A percentile compares a stretch with the other conserved stretches of the same genome.
These are phyloP conservation scores for Scenedesmus sp. DNA, from an alignment of 163 green algal genomes.

Conservation along the genomic window DNA sequence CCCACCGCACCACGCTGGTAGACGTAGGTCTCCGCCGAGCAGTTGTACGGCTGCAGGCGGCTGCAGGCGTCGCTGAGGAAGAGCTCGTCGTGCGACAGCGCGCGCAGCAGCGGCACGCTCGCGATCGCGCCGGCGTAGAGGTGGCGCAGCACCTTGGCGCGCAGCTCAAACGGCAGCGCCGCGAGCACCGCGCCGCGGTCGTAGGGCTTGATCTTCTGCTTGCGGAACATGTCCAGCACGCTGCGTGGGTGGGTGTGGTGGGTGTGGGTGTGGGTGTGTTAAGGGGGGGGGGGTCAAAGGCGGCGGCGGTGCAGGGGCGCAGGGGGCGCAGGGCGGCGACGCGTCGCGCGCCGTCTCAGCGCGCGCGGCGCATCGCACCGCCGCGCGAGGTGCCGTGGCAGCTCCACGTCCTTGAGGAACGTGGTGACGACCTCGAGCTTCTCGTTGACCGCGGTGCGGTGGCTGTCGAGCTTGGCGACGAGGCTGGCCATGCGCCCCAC, in stretches of 20 bases:
- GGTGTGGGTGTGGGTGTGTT: neutral
- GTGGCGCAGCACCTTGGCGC: constrained; percentile 58
- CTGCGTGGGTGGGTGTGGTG: constrained; percentile 22
- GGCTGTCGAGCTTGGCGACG: constrained; percentile 38
- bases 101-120: constrained; percentile 55
- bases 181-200: constrained; percentile 55
- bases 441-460: constrained; percentile 34
- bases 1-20: constrained; percentile 55
- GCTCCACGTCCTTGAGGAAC: constrained; percentile 62
- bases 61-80: constrained; percentile 63
- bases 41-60: constrained; percentile 60
- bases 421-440: constrained; percentile 50
- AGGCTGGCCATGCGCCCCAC: constrained; percentile 62
- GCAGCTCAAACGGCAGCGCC: constrained; percentile 61
- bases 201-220: constrained; percentile 57
- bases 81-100: constrained; percentile 48
- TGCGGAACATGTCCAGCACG: constrained; percentile 58
- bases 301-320: too few relatives aligned
- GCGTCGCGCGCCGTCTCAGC: neutral
- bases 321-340: neutral
- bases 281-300: neutral
- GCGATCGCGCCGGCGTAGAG: constrained; percentile 49
- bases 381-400: constrained; percentile 51
- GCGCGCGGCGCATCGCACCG: constrained; percentile 36
- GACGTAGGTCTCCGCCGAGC: constrained; percentile 54